Conservation (phyloP, 2,329 filamentous ascomycete species). For the Rhexocercosporidium sp. region DNA sequence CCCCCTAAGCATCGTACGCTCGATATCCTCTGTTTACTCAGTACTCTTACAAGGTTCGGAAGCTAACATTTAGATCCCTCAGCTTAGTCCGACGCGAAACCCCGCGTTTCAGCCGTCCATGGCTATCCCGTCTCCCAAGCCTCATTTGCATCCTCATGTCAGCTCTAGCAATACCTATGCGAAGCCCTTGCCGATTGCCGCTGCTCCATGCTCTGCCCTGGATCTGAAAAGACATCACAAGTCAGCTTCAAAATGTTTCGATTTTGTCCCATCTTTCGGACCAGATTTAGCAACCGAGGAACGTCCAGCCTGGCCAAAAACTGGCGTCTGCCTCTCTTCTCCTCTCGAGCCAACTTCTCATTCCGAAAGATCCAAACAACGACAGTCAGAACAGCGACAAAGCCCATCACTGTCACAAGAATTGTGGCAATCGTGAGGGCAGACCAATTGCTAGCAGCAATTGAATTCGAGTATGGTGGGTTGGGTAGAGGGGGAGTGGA, state of each 20-base stretch:
- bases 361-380: not conserved
- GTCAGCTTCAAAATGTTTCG: not conserved
- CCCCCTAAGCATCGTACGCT: not conserved
- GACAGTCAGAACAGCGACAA: not conserved
- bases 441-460: not conserved
- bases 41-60: not conserved
- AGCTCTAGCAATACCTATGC: not conserved
- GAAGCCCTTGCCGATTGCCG: not conserved
- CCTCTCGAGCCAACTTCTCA: not conserved
- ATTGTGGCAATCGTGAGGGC: not conserved
- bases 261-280: too few relatives aligned
- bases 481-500: not conserved
- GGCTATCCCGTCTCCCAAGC: not conserved
- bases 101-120: conserved; percentile 1
- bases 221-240: not conserved
- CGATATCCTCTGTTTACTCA: not conserved
- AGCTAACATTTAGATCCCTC: not conserved
- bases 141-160: not conserved
- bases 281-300: not conserved
- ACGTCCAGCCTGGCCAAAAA: not conserved
- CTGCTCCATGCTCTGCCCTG: not conserved
- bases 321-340: not conserved
- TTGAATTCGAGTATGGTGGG: not conserved
- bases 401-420: not conserved
- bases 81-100: not conserved